These are phyloP conservation scores for Amanita subjunquillea DNA, from an alignment of 768 basidiomycete species.

Conservation along the genomic window DNA sequence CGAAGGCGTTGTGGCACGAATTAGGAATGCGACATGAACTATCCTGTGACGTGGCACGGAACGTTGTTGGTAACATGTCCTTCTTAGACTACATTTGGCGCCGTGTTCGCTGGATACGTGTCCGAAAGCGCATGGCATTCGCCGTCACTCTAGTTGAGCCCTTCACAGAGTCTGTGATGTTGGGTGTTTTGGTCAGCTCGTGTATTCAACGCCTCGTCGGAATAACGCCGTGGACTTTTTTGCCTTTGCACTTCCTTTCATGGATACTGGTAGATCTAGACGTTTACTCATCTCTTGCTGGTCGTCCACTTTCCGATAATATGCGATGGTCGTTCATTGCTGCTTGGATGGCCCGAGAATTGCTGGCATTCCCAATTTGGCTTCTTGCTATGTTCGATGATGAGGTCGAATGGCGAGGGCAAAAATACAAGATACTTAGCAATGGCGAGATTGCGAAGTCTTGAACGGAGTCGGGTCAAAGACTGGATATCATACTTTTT, in stretches of 20 bases:
- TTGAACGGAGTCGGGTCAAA: conserved; percentile 8
- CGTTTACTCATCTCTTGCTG: conserved; percentile 69
- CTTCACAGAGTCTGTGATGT: conserved; percentile 77
- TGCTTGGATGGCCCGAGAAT: conserved; percentile 76
- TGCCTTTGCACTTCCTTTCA: conserved; percentile 45
- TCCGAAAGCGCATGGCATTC: conserved; percentile 88
- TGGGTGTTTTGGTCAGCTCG: conserved; percentile 53
- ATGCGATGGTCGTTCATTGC: conserved; percentile 49
- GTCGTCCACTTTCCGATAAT: conserved; percentile 42
- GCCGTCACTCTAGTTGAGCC: conserved; percentile 85
- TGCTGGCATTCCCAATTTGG: conserved; percentile 85
- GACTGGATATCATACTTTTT: conserved; percentile 18
- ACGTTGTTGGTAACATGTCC: conserved; percentile 83
- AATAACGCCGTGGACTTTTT: conserved; percentile 42
- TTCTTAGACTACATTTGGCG: conserved; percentile 79
- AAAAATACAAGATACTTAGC: conserved; percentile 56
- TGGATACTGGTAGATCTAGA: conserved; percentile 81
- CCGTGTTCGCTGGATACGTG: conserved; percentile 93
- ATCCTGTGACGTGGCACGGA: conserved; percentile 83
- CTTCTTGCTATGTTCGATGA: conserved; percentile 70
- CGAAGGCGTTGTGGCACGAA: conserved; percentile 86
- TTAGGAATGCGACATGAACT: conserved; percentile 80
- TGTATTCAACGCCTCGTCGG: conserved; percentile 42
- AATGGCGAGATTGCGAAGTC: conserved; percentile 58
- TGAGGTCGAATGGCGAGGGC: conserved; percentile 84